phyloP scores from a whole-genome alignment of 768 basidiomycete species.

The Boletus rubroflammeus region DNA sequence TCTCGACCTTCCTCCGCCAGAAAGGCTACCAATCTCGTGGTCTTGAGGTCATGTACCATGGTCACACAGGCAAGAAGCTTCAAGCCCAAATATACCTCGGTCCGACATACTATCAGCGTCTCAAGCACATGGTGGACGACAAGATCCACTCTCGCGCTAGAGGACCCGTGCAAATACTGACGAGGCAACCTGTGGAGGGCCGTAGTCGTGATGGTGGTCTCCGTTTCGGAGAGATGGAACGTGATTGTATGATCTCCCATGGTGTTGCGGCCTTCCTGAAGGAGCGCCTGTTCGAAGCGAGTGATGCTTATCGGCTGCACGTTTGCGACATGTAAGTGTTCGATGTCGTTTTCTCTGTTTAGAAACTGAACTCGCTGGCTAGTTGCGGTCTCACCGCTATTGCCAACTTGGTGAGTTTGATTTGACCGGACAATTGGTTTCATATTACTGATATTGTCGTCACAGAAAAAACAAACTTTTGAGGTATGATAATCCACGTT shows the following conservation, averaged over 20 bases:
- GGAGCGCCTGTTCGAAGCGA: conserved; percentile 92
- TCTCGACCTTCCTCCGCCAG: conserved; percentile 85
- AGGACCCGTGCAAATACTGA: conserved; percentile 97
- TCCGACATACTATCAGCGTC: conserved; percentile 96
- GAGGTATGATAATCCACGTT: conserved; percentile 47
- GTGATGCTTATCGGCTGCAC: conserved; percentile 89
- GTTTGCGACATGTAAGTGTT: conserved; percentile 89
- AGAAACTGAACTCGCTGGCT: conserved; percentile 9
- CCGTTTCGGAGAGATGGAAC: conserved; percentile 99
- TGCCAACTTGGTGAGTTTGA: conserved; percentile 78
- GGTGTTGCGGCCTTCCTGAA: conserved; percentile 98
- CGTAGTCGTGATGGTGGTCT: conserved; percentile 97
- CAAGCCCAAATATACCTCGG: conserved; percentile 98
- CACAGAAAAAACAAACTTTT: conserved; percentile 94
- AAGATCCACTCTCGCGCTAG: conserved; percentile 98
- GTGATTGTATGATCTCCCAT: conserved; percentile 99
- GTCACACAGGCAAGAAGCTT: conserved; percentile 96
- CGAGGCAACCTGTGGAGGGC: conserved; percentile 97
- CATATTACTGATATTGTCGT: conserved; percentile 7
- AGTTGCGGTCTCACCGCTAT: conserved; percentile 96
- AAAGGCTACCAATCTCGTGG: conserved; percentile 97
- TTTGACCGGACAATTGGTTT: not conserved
- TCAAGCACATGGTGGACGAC: conserved; percentile 99
- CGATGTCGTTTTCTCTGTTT: not conserved
- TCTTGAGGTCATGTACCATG: conserved; percentile 97